Evolutionary conservation across 768 basidiomycete species (phyloP), one percentile per base, ranked within the genome.

Genomic region (Omphalotus guepiniiformis): DNA sequence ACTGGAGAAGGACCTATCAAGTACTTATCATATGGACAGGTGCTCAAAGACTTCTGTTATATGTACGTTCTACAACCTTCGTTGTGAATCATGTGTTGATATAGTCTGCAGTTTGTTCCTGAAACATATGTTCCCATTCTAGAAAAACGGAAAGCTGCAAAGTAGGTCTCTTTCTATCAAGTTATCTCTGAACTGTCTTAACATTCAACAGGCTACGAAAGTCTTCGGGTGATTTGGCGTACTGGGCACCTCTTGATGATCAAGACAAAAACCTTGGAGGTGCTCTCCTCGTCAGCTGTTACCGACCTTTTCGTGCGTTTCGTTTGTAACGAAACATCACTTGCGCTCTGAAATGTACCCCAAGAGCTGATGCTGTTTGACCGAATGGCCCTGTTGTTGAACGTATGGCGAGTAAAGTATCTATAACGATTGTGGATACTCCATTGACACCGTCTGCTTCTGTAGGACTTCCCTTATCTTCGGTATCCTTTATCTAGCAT

Each of bases 1-100:
- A 73, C 38, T 87, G 85, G 86, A 65, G 85, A 50, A 92, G 88
- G 89, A 88, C 87, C 0, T 93, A 83, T 64, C 79, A 82, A 47
- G 64, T 85, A 15, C 60, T 84, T 48, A 51, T 83, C 2, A 85
- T 85, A 18, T 93, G 89, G 91, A 70, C 76, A 1, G 79, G 76
- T 39, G 64, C 64, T 2, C 73, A 88, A 59, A 62, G 72, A 7
- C 40, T 75, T 6, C 63, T 92, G 7, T 57, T 80, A 38, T 19
- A 76, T 35, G 83, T 83, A 53, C 53, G 74, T 63, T 9, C 19
- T 11, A 9, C 12, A 19, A 26, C 7, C 4, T 25, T 9, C 9
- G 23, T 37, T 26, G 48, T 39, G 22, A 48, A n/a, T 42, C 22
- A 29, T 27, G 30, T 12, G 3, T 11, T n/a, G 11, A 43, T 18